Conservation (phyloP, 1,139 yeast genomes). For the Sugiyamaella novakii region DNA sequence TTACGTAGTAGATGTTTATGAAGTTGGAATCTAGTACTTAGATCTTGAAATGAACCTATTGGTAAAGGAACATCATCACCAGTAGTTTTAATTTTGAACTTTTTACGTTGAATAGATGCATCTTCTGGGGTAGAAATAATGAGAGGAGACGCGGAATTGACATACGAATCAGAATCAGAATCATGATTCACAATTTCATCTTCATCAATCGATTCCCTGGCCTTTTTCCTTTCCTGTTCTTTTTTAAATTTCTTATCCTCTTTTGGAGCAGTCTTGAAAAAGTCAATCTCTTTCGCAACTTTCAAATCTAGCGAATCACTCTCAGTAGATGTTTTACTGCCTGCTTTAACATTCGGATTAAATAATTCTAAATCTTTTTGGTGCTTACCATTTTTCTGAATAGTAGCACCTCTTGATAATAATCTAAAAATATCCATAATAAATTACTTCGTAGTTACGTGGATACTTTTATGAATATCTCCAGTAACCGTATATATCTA, state of each 20-base stretch:
- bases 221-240: slow-evolving; percentile 6
- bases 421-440: slow-evolving; percentile 88
- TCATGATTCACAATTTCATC: slow-evolving; percentile 26
- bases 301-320: slow-evolving; percentile 41
- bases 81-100: slow-evolving; percentile 62
- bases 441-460: background rate
- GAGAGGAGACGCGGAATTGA: too few relatives aligned
- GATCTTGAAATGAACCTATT: slow-evolving; percentile 83
- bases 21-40: slow-evolving; percentile 65
- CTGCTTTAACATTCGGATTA: slow-evolving; percentile 37
- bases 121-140: slow-evolving; percentile 57
- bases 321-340: slow-evolving; percentile 47
- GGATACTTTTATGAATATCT: too few relatives aligned
- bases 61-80: slow-evolving; percentile 86
- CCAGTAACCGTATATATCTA: too few relatives aligned
- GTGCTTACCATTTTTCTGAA: slow-evolving; percentile 53
- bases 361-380: slow-evolving; percentile 37
- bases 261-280: slow-evolving; percentile 56
- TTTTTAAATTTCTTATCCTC: slow-evolving; percentile 26
- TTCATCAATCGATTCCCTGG: slow-evolving; percentile 28
- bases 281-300: slow-evolving; percentile 56
- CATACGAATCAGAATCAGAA: slow-evolving; percentile 36
- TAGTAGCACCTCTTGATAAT: slow-evolving; percentile 79
- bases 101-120: slow-evolving; percentile 57
- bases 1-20: slow-evolving; percentile 66